Evolutionary conservation across 371 early-diverging fungal genomes (phyloP).

Genomic region (Homolaphlyctis polyrhiza): DNA sequence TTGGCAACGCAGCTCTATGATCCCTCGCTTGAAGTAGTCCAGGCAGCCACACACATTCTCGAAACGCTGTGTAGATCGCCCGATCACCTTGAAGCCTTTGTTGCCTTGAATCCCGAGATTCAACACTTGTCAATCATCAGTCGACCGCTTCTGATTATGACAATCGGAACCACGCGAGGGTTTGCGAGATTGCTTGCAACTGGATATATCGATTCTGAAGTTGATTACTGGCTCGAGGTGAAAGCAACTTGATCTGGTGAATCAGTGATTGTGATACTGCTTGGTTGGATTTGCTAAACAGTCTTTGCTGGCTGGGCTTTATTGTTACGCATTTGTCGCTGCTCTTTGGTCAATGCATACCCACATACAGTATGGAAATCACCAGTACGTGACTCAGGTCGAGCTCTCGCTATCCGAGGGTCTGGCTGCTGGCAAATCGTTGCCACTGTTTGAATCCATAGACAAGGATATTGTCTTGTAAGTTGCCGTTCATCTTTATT

Average conservation of each 20-base stretch:
- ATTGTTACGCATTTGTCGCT: no score
- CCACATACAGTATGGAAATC: slow-evolving; percentile 60
- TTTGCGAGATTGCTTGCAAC: slow-evolving; percentile 65
- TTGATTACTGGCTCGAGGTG: slow-evolving; percentile 82
- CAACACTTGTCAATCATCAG: slow-evolving; percentile 71
- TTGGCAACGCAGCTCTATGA: slow-evolving; percentile 59
- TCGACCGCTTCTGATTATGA: slow-evolving; percentile 61
- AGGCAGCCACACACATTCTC: slow-evolving; percentile 64
- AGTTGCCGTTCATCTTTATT: background rate
- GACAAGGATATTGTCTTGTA: background rate
- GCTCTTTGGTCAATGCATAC: background rate
- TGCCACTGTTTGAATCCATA: background rate
- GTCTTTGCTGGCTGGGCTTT: background rate
- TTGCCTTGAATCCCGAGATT: slow-evolving; percentile 63
- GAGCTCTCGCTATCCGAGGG: slow-evolving; percentile 71
- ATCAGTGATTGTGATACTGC: background rate
- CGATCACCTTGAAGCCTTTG: slow-evolving; percentile 61
- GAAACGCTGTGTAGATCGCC: slow-evolving; percentile 68
- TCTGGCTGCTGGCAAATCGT: slow-evolving; percentile 18
- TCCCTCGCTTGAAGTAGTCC: slow-evolving; percentile 67
- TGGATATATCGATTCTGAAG: slow-evolving; percentile 71
- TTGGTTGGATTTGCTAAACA: background rate
- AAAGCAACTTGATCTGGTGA: slow-evolving; percentile 6
- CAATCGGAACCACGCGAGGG: slow-evolving; percentile 65
- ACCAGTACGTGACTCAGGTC: slow-evolving; percentile 70